phyloP scores from a whole-genome alignment of 1,139 yeast genomes.

The Yamadazyma atmosphaerica region DNA sequence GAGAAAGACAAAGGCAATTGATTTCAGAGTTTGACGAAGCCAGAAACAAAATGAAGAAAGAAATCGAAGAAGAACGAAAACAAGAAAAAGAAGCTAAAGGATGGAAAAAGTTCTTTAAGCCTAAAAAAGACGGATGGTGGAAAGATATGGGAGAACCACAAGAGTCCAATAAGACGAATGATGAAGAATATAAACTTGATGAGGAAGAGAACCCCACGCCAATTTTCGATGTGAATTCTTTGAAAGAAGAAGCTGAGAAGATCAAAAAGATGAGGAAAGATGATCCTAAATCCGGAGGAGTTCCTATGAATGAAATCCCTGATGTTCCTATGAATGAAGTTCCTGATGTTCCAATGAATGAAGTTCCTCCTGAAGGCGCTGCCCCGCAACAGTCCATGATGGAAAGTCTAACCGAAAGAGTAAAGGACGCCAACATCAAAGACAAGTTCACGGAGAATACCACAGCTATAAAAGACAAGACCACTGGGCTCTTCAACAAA shows the following conservation, averaged over 20 bases:
- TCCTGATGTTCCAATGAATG: slow-evolving; percentile 2
- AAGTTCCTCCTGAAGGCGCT: slow-evolving; percentile 14
- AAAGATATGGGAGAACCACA: slow-evolving; percentile 54
- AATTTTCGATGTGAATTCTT: slow-evolving; percentile 49
- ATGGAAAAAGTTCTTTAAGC: slow-evolving; percentile 70
- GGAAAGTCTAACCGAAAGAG: slow-evolving; percentile 21
- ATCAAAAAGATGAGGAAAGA: slow-evolving; percentile 36
- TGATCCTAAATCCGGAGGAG: too few species aligned
- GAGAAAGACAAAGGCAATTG: slow-evolving; percentile 77
- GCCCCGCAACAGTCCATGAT: not conserved
- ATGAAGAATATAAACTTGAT: slow-evolving; percentile 16
- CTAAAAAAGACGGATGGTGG: slow-evolving; percentile 89
- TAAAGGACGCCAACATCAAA: slow-evolving; percentile 2
- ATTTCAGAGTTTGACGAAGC: slow-evolving; percentile 86
- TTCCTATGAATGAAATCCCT: not conserved
- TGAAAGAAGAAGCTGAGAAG: slow-evolving; percentile 45
- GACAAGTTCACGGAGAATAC: slow-evolving; percentile 3
- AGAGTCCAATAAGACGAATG: slow-evolving; percentile 11
- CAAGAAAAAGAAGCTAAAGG: slow-evolving; percentile 32
- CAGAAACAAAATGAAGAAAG: slow-evolving; percentile 54
- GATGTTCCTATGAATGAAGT: not conserved
- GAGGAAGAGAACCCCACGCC: slow-evolving; percentile 19
- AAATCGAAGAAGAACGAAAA: slow-evolving; percentile 27
- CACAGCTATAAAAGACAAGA: slow-evolving; percentile 1
- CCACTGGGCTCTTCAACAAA: slow-evolving; percentile 1